These are phyloP conservation scores for Quercus parvula DNA, from an alignment of 306 rosid genomes.

Conservation along the genomic window DNA sequence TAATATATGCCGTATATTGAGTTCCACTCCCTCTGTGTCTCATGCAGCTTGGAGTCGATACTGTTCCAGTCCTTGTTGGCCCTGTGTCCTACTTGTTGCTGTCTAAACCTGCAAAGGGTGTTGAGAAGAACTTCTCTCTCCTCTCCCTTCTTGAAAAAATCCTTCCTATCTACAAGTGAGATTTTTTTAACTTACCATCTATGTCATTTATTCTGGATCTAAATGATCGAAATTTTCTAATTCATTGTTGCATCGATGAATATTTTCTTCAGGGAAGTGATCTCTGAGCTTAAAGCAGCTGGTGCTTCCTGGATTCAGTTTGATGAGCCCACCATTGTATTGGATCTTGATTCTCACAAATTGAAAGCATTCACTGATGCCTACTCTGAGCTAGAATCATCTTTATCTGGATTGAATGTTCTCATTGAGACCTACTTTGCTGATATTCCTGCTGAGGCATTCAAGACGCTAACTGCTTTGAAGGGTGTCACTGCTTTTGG, in stretches of 20 bases:
- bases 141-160: constrained; percentile 76
- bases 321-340: constrained; percentile 84
- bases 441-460: constrained; percentile 75
- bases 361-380: constrained; percentile 74
- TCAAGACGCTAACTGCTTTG: constrained; percentile 72
- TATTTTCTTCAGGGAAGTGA: constrained; percentile 57
- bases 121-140: constrained; percentile 67
- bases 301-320: constrained; percentile 89
- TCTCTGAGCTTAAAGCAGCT: constrained; percentile 86
- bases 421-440: constrained; percentile 89
- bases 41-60: constrained; percentile 79
- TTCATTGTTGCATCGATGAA: constrained; percentile 13
- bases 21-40: constrained; percentile 1
- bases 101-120: constrained; percentile 90
- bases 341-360: constrained; percentile 79
- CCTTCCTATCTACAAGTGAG: constrained; percentile 81
- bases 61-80: constrained; percentile 79
- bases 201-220: neutral
- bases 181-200: neutral
- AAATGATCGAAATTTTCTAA: constrained; percentile 5
- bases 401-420: constrained; percentile 67
- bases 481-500: constrained; percentile 73
- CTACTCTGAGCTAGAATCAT: constrained; percentile 60
- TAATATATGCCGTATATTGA: neutral
- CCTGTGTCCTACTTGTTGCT: constrained; percentile 90